phyloP scores from a whole-genome alignment of 805 yeast species.

The Candida corydali region DNA sequence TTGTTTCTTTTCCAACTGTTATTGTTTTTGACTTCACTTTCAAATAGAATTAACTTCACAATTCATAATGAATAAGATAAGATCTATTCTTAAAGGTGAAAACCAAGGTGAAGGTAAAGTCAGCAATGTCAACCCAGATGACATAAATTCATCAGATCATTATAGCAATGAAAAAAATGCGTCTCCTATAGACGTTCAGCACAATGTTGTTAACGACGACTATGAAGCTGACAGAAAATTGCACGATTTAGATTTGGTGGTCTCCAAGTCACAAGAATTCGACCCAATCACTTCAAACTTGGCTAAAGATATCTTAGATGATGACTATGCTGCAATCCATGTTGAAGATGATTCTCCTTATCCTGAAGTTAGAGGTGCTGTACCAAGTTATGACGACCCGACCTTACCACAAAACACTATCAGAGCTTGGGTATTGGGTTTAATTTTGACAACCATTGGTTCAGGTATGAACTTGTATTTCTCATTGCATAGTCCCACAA shows the following conservation, averaged over 20 bases:
- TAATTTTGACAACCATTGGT: slow-evolving; percentile 51
- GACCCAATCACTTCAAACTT: slow-evolving; percentile 29
- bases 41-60: too few relatives aligned
- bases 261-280: slow-evolving; percentile 26
- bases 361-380: slow-evolving; percentile 64
- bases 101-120: not conserved
- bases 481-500: slow-evolving; percentile 51
- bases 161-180: slow-evolving; percentile 2
- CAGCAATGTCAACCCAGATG: not conserved
- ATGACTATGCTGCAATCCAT: slow-evolving; percentile 38
- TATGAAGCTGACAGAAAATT: slow-evolving; percentile 11
- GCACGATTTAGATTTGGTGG: slow-evolving; percentile 11
- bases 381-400: slow-evolving; percentile 50
- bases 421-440: slow-evolving; percentile 51
- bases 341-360: slow-evolving; percentile 48
- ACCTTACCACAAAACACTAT: slow-evolving; percentile 46
- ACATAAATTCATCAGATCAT: slow-evolving; percentile 1
- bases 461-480: slow-evolving; percentile 59
- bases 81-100: slow-evolving; percentile 5
- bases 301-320: slow-evolving; percentile 19
- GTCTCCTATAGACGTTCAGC: slow-evolving; percentile 4
- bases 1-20: too few relatives aligned
- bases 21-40: too few relatives aligned
- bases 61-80: slow-evolving; percentile 11
- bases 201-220: slow-evolving; percentile 7